These are phyloP conservation scores for Phytopythium cucurbitacearum DNA, from an alignment of 352 stramenopile genomes.

Conservation along the genomic window DNA sequence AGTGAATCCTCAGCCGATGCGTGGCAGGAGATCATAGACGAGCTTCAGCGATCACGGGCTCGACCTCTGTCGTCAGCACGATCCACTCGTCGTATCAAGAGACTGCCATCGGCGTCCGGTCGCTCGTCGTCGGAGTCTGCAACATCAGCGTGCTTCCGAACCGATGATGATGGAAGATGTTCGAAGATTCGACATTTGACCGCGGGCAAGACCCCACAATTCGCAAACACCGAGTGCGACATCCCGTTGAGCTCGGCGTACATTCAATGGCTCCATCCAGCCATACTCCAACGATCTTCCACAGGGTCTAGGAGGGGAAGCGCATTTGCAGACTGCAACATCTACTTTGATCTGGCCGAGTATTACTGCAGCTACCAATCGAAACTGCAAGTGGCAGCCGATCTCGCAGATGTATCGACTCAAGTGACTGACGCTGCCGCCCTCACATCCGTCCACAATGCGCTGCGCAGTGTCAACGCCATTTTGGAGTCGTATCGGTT, in stretches of 20 bases:
- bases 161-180: slow-evolving; percentile 1
- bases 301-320: background rate
- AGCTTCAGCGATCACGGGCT: slow-evolving; percentile 2
- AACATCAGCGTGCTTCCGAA: slow-evolving; percentile 1
- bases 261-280: slow-evolving; percentile 22
- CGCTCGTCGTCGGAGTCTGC: background rate
- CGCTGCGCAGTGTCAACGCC: background rate
- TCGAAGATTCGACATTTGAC: slow-evolving; percentile 22
- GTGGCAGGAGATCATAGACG: slow-evolving; percentile 16
- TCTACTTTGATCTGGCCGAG: slow-evolving; percentile 34
- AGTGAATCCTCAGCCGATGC: slow-evolving; percentile 11
- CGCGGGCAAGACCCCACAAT: slow-evolving; percentile 17
- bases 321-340: slow-evolving; percentile 15
- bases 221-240: slow-evolving; percentile 26
- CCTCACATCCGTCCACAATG: background rate
- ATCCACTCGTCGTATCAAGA: slow-evolving; percentile 17
- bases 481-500: background rate
- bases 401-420: no score
- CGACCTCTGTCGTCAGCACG: slow-evolving; percentile 2
- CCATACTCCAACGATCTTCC: background rate
- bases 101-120: slow-evolving; percentile 9
- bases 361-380: slow-evolving; percentile 24
- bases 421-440: background rate
- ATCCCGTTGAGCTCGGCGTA: slow-evolving; percentile 26
- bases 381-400: no score